Evolutionary conservation across 2,329 filamentous ascomycete genomes (phyloP), one percentile per base, ranked within the genome.

Genomic region (Knoxdaviesia proteae): DNA sequence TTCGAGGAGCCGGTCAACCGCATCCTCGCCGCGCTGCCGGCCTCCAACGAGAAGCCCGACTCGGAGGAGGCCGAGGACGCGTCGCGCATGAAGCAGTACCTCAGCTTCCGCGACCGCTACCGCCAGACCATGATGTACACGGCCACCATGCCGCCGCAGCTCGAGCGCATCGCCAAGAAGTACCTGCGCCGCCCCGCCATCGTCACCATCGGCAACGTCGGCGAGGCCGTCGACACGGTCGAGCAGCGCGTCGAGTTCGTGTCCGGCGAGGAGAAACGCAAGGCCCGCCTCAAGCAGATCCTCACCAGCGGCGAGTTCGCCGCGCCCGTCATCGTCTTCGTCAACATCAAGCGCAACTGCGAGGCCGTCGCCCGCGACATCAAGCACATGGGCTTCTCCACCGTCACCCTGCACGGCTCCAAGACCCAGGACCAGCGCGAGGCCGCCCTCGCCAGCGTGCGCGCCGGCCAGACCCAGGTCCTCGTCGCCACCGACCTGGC

Each of bases 111-210:
- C 50, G 80, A 86, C 53, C 72, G 81, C 29, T 96, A 96, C 63
- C 71, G 90, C 46, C 88, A 98, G 60, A 98, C 90, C 0, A 98
- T 98, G 90, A 98, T 98, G 90, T 98, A 96, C 74, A 96, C 90
- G 49, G 90, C 90, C 42, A 98, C 90, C 32, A 98, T 98, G 90
- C 87, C 90, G 2, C 64, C 82, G 0, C 75, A 82, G 0, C 83
- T 98, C 10, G 90, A 98, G 57, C 82, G 83, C 48, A 96, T 98
- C 49, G 90, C 90, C n/a, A 80, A 87, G 52, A 94, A 94, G 57
- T 98, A 98, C 56, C 74, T 96, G 10, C 81, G 88, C 1, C 76
- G 90, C 8, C 90, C 90, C 0, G 90, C 90, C 20, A 90, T 87
- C 41, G 86, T 94, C 36, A 94, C 82, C 0, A 96, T 98, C 49